A percentile compares a stretch with the other conserved stretches of the same genome.
These are phyloP conservation scores for Trichoderma gamsii DNA, from an alignment of 495 filamentous ascomycete species.

Conservation along the genomic window DNA sequence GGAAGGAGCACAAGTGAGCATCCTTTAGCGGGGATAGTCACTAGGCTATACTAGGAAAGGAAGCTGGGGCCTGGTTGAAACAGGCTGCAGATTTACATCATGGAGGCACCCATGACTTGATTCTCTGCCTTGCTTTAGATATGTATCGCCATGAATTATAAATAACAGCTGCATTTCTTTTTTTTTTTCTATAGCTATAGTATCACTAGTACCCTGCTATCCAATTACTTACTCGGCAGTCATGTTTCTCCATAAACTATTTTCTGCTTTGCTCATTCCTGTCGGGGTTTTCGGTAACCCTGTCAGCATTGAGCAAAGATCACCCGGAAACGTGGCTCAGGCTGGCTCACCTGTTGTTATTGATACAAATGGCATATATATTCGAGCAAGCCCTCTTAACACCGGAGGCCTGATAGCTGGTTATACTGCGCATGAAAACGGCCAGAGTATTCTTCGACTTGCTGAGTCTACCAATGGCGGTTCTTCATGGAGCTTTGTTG, in stretches of 20 bases:
- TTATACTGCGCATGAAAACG: background rate
- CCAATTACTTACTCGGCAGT: background rate
- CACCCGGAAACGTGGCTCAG: background rate
- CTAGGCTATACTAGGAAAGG: background rate
- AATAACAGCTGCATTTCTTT: background rate
- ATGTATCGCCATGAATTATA: background rate
- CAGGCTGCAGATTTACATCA: background rate
- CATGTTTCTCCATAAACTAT: background rate
- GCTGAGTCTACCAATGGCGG: background rate
- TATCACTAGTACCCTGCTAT: background rate
- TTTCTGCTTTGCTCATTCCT: background rate
- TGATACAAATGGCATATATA: background rate
- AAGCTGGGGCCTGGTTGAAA: background rate
- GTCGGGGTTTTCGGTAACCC: background rate
- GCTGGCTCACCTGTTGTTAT: background rate
- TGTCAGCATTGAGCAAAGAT: background rate
- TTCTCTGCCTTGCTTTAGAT: background rate
- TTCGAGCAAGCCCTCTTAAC: background rate
- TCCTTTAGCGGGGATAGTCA: background rate
- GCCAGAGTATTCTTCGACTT: background rate
- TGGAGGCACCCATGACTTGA: background rate
- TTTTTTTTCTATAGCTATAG: background rate
- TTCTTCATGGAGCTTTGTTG: constrained; percentile 14
- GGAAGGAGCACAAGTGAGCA: background rate
- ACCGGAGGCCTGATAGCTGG: background rate